phyloP scores from a whole-genome alignment of 805 yeast genomes.

The Candida multigemmis region DNA sequence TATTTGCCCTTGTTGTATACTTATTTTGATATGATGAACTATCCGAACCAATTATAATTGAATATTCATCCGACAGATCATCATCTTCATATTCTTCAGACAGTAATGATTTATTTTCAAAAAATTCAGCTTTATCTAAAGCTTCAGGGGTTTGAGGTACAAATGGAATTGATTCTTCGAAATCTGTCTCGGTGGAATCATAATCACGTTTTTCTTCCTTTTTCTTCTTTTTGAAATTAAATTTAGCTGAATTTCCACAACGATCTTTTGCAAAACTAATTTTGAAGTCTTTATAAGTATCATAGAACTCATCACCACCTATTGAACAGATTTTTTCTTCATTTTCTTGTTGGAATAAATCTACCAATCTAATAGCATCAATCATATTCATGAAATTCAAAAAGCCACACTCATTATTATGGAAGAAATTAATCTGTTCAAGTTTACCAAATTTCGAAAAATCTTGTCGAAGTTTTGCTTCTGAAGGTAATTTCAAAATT shows the following conservation, averaged over 20 bases:
- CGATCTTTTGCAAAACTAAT: constrained; percentile 72
- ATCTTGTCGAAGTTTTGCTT: constrained; percentile 45
- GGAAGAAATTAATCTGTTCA: constrained; percentile 69
- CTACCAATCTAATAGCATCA: constrained; percentile 57
- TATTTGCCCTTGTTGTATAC: constrained; percentile 5
- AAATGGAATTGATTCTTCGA: too few species aligned
- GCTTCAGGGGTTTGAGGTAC: too few species aligned
- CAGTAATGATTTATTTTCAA: neutral
- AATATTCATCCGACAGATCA: constrained; percentile 27
- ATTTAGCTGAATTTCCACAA: constrained; percentile 68
- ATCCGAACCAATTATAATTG: constrained; percentile 28
- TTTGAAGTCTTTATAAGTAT: constrained; percentile 44
- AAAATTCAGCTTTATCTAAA: neutral
- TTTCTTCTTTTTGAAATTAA: constrained; percentile 30
- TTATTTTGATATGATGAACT: constrained; percentile 11
- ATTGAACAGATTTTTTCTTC: constrained; percentile 24
- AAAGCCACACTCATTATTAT: constrained; percentile 66
- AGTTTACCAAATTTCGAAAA: constrained; percentile 58
- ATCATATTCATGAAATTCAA: constrained; percentile 57
- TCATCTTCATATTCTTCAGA: constrained; percentile 18
- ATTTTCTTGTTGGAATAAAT: constrained; percentile 35
- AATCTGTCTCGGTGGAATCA: neutral
- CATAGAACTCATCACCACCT: constrained; percentile 22
- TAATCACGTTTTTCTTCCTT: constrained; percentile 1
- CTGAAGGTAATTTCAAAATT: constrained; percentile 21